A percentile compares a stretch with the other conserved stretches of the same genome.
phyloP scores from a whole-genome alignment of 2,329 filamentous ascomycete genomes.

The Penicillium concentricum region DNA sequence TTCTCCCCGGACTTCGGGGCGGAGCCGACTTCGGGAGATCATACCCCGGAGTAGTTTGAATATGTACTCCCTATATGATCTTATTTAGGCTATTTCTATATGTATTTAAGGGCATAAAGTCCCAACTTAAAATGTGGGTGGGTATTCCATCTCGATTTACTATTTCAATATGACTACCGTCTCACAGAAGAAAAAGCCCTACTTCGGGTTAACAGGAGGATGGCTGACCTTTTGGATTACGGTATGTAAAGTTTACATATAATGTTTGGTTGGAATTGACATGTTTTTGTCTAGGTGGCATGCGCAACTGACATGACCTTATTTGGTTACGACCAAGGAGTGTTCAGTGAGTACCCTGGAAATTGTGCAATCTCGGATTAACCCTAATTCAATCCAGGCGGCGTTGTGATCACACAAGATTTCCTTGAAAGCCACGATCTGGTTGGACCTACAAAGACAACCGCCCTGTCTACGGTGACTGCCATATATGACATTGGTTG shows the following conservation, averaged over 20 bases:
- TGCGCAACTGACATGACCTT: conserved; percentile 45
- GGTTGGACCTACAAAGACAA: conserved; percentile 34
- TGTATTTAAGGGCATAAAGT: neutral
- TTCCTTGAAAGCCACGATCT: conserved; percentile 52
- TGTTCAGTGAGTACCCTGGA: conserved; percentile 46
- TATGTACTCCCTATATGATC: neutral
- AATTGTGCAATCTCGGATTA: too few species aligned
- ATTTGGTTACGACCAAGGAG: conserved; percentile 52
- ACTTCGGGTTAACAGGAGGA: conserved; percentile 4
- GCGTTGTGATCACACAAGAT: conserved; percentile 55
- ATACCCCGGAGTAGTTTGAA: neutral
- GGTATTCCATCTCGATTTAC: neutral
- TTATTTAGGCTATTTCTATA: neutral
- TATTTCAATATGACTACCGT: neutral
- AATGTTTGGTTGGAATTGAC: neutral
- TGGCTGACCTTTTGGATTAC: conserved; percentile 8
- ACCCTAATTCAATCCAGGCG: conserved; percentile 33
- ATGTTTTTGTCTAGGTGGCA: conserved; percentile 2
- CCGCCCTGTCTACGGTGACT: conserved; percentile 49
- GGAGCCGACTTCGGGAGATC: neutral
- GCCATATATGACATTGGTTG: conserved; percentile 62
- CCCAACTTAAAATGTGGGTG: neutral
- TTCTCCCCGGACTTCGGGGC: neutral
- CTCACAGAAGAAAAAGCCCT: neutral
- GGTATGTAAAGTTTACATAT: neutral